Percentiles rank a stretch among this genome's conserved stretches.
phyloP scores from a whole-genome alignment of 2,329 filamentous ascomycete genomes.

The Acarospora socialis region DNA sequence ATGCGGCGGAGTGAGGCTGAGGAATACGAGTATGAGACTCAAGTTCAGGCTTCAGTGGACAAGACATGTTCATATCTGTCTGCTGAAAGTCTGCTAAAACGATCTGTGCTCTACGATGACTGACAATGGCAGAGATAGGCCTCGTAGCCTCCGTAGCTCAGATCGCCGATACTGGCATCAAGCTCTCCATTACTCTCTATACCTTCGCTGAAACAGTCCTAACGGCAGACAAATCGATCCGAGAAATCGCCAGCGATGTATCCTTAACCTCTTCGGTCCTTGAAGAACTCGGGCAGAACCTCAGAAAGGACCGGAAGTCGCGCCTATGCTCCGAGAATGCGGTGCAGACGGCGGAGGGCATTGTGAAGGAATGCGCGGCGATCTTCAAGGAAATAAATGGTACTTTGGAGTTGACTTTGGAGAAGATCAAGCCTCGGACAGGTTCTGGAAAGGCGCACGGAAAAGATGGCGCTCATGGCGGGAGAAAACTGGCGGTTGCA shows the following conservation, averaged over 20 bases:
- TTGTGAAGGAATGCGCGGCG: conserved; percentile 16
- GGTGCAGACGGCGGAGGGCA: conserved; percentile 9
- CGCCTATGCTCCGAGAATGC: conserved; percentile 15
- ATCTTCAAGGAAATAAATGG: conserved; percentile 17
- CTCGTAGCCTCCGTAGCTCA: conserved; percentile 20
- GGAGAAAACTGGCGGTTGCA: conserved; percentile 6
- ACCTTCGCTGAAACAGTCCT: conserved; percentile 19
- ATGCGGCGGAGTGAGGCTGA: too few species aligned
- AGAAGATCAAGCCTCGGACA: too few species aligned
- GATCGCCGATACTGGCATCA: conserved; percentile 20
- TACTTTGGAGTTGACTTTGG: too few species aligned
- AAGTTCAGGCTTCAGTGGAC: too few species aligned
- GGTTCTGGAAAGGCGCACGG: conserved; percentile 10
- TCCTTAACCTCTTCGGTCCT: conserved; percentile 19
- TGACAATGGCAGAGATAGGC: conserved; percentile 13
- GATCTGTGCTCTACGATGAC: too few species aligned
- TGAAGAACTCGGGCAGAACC: conserved; percentile 15
- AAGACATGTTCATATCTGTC: too few species aligned
- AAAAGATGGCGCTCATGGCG: conserved; percentile 6
- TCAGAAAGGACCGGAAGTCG: conserved; percentile 17
- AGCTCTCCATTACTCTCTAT: conserved; percentile 21
- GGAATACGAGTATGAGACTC: too few species aligned
- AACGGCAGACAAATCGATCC: conserved; percentile 14
- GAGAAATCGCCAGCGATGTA: conserved; percentile 20
- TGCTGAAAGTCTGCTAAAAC: too few species aligned